These are phyloP conservation scores for Paulownia fortunei DNA, from an alignment of 257 asterid genomes.

Conservation along the genomic window DNA sequence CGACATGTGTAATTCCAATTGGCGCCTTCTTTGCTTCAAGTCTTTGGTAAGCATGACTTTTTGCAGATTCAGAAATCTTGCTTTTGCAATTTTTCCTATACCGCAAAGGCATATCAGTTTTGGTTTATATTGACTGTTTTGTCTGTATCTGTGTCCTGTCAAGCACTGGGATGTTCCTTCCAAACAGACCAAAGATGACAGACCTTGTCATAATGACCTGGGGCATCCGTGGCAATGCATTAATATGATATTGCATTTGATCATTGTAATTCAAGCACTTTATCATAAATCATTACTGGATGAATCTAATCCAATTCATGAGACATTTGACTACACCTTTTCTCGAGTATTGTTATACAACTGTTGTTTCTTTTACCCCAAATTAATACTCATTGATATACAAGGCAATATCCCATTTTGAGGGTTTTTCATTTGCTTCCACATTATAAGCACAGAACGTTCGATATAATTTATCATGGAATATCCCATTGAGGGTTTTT, in stretches of 20 bases:
- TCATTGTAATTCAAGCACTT: constrained; percentile 2
- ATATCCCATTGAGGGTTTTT: too few species aligned
- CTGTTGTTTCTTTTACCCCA: background rate
- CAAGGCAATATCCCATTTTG: too few species aligned
- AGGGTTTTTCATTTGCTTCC: too few species aligned
- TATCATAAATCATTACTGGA: background rate
- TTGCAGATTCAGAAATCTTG: constrained; percentile 3
- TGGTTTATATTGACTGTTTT: too few species aligned
- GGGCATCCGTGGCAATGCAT: background rate
- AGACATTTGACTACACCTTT: background rate
- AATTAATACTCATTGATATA: too few species aligned
- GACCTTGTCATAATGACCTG: constrained; percentile 22
- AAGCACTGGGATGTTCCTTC: too few species aligned
- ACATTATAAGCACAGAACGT: too few species aligned
- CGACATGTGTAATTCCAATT: constrained; percentile 88
- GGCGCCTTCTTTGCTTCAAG: constrained; percentile 92
- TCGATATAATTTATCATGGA: too few species aligned
- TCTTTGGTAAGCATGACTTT: constrained; percentile 57
- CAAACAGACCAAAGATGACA: background rate
- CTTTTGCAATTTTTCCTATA: background rate
- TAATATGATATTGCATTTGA: constrained; percentile 4
- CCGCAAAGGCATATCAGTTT: background rate
- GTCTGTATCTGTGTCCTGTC: background rate
- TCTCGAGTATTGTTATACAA: background rate
- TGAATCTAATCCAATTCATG: constrained; percentile 22